Evolutionary conservation across 331 rosid species (phyloP), one percentile per base, ranked within the genome.

Genomic region (Rhamnella rubrinervis): DNA sequence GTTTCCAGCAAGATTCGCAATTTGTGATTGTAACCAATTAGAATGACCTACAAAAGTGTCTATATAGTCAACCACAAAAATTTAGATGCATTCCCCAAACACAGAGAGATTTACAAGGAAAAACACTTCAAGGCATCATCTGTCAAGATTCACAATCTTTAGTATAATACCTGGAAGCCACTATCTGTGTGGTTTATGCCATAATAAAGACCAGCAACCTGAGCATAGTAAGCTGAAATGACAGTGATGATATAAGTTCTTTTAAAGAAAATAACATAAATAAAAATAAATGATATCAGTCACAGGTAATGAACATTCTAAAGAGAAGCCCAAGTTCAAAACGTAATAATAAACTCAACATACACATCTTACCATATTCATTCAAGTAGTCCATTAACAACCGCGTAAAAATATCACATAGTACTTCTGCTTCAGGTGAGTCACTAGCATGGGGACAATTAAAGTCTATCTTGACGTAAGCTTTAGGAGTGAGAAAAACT

Each of bases 351-450:
- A 11, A 1, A 35, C 8, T 40, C 16, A 8, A 8, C 35, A 31
- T 31, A 63, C 21, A 65, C 67, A 63, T 65, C 81, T 78, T 67
- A 93, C 98, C 98, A 73, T 88, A 81, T 70, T 93, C 98, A 77
- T 93, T 93, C 91, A 93, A 82, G 83, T 85, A 91, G 80, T 93
- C 98, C 95, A 91, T 88, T 74, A 93, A 82, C 59, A 93, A 77
- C 65, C 73, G 82, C 1, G 91, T 88, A 79, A 93, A 93, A 73
- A 93, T 81, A 67, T 77, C 77, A 5, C 81, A 83, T 58, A 91
- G 74, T 71, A 91, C 91, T 78, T 73, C 89, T 63, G 96, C 81
- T 81, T 91, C 95, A 8, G 97, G 96, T 65, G 98, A 91, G 83
- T 68, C 85, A 68, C 87, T 82, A 75, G 98, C 82, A 66, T 79